phyloP scores from a whole-genome alignment of 2,329 filamentous ascomycete genomes.

The Herpotrichia juniperi region DNA sequence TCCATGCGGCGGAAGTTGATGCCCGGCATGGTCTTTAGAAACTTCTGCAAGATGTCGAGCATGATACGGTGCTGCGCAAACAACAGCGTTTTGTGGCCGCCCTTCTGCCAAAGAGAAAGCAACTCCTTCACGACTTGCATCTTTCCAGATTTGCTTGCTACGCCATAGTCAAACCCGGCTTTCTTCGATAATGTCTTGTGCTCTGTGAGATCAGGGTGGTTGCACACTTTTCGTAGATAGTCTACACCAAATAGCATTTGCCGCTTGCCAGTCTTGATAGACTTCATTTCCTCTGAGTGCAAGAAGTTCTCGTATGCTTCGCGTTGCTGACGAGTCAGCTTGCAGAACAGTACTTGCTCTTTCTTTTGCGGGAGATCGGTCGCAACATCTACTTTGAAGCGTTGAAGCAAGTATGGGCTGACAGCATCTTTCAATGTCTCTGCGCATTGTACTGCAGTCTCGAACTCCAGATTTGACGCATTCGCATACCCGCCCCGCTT shows the following conservation, averaged over 20 bases:
- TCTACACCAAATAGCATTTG: conserved; percentile 91
- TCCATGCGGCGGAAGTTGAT: conserved; percentile 91
- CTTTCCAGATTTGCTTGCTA: conserved; percentile 82
- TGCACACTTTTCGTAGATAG: conserved; percentile 93
- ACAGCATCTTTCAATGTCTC: conserved; percentile 94
- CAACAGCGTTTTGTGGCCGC: conserved; percentile 91
- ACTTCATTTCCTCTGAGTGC: conserved; percentile 81
- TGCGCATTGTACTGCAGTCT: conserved; percentile 93
- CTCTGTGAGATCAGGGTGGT: conserved; percentile 88
- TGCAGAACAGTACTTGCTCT: conserved; percentile 95
- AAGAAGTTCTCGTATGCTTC: conserved; percentile 83
- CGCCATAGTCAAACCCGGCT: conserved; percentile 77
- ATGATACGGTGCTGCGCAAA: conserved; percentile 95
- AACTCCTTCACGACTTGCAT: conserved; percentile 93
- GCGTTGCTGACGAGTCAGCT: conserved; percentile 79
- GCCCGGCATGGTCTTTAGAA: conserved; percentile 69
- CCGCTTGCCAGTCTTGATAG: conserved; percentile 74
- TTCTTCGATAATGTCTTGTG: conserved; percentile 65
- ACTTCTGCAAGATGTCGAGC: conserved; percentile 90
- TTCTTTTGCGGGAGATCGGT: conserved; percentile 94
- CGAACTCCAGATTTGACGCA: conserved; percentile 89
- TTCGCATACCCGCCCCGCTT: conserved; percentile 93
- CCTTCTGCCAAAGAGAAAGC: conserved; percentile 84
- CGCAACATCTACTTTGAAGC: conserved; percentile 92
- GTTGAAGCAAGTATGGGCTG: conserved; percentile 88